These are phyloP conservation scores for Amphicarpaea edgeworthii DNA, from an alignment of 306 rosid species.

Conservation along the genomic window DNA sequence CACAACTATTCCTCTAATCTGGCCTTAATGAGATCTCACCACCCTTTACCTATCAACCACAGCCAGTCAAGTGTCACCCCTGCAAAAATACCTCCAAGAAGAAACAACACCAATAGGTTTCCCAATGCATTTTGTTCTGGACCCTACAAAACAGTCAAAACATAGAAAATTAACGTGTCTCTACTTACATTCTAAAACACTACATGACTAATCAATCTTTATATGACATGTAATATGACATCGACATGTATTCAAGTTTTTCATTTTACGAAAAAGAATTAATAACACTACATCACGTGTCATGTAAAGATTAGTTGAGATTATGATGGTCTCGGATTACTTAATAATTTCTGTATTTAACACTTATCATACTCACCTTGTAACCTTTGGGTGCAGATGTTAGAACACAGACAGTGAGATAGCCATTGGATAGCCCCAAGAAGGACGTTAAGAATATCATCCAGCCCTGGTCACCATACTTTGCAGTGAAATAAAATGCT, in stretches of 20 bases:
- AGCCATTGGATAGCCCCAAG: constrained; percentile 87
- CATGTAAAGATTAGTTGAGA: too few species aligned
- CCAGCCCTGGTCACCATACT: constrained; percentile 88
- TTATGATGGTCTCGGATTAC: too few species aligned
- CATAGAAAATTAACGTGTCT: not conserved
- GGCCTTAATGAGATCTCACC: constrained; percentile 59
- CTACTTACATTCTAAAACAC: not conserved
- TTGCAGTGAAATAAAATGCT: constrained; percentile 85
- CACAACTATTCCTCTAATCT: not conserved
- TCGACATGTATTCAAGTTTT: too few species aligned
- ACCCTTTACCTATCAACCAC: constrained; percentile 92
- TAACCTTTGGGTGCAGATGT: constrained; percentile 95
- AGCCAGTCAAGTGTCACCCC: constrained; percentile 91
- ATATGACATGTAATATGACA: too few species aligned
- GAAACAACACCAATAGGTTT: constrained; percentile 80
- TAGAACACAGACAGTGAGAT: constrained; percentile 84
- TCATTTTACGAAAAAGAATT: too few species aligned
- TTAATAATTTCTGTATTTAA: not conserved
- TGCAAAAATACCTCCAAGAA: constrained; percentile 81
- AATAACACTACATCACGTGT: too few species aligned
- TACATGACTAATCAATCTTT: too few species aligned
- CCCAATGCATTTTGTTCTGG: constrained; percentile 99
- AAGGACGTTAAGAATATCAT: constrained; percentile 87
- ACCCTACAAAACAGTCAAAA: constrained; percentile 62
- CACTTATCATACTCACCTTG: constrained; percentile 62